Evolutionary conservation across 768 basidiomycete species (phyloP), one percentile per base, ranked within the genome.

Genomic region (Lactifluus rugatus): DNA sequence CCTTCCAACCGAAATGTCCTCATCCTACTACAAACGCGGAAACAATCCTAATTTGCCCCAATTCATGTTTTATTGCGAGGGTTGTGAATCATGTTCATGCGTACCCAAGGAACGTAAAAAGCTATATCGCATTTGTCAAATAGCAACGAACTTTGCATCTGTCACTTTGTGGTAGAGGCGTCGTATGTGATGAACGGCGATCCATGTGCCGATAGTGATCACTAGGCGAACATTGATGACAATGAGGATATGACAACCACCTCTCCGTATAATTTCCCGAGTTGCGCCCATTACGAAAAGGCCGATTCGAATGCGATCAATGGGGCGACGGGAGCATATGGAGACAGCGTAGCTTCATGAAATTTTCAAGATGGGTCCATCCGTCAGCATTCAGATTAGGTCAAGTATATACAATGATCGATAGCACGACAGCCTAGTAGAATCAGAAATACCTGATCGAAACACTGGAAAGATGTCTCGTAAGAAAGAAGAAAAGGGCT

Each of bases 391-490:
- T 56, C 42, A 44, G 42, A 44, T 44, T 44, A 44, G 21, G 42
- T 44, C 42, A 56, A 48, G 49, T 60, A 60, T 56, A 34, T 58
- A 53, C 57, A 58, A 36, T 52, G 45, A 53, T 23, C 10, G 37
- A 58, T 17, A 60, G 32, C 13, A 41, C 28, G 19, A 51, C 54
- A 60, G 2, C 49, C 37, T 37, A 50, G 28, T 44, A 37, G 48
- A 46, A 59, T 47, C 53, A 50, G 42, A 36, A 23, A 44, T 37
- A 47, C 58, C 42, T 50, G 45, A 21, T 58, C 34, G 31, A 53
- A 26, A 58, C 37, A 42, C 36, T 10, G 31, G 26, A 26, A 34
- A 21, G 23, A 51, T n/a, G 19, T 9, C 51, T 36, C 46, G 28
- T 13, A 32, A 46, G 26, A 36, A 17, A 19, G 13, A 14, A 8